Evolutionary conservation across 768 basidiomycete species (phyloP).

Genomic region (Agrocybe chaxingu): DNA sequence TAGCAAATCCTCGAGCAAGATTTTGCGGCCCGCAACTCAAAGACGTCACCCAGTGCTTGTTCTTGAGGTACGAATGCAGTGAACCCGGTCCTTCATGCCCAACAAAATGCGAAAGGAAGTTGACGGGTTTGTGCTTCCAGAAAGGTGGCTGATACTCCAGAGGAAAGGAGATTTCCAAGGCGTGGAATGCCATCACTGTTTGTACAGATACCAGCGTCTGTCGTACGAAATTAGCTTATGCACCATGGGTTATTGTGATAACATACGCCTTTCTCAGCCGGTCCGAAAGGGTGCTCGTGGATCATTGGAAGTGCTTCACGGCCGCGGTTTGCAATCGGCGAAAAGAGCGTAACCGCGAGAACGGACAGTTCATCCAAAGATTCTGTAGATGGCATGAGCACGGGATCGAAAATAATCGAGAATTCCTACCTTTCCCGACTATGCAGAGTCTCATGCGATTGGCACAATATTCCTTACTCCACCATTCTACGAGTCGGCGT

Average conservation of each 20-base stretch:
- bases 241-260: slow-evolving; percentile 9
- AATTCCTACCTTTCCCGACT: slow-evolving; percentile 65
- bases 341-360: slow-evolving; percentile 64
- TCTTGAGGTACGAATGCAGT: slow-evolving; percentile 85
- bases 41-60: slow-evolving; percentile 80
- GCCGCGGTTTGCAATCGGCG: slow-evolving; percentile 64
- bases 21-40: slow-evolving; percentile 68
- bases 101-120: slow-evolving; percentile 76
- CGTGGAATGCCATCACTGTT: slow-evolving; percentile 86
- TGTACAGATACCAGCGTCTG: slow-evolving; percentile 83
- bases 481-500: slow-evolving; percentile 81
- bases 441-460: slow-evolving; percentile 79
- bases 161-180: slow-evolving; percentile 79
- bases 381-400: slow-evolving; percentile 43
- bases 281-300: slow-evolving; percentile 73
- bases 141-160: slow-evolving; percentile 67
- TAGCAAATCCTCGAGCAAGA: slow-evolving; percentile 80
- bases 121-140: slow-evolving; percentile 76
- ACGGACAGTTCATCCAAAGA: slow-evolving; percentile 69
- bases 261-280: slow-evolving; percentile 68
- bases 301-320: slow-evolving; percentile 60
- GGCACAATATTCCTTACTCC: slow-evolving; percentile 78
- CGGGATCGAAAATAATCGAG: slow-evolving; percentile 1
- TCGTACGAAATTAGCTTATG: slow-evolving; percentile 16
- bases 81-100: slow-evolving; percentile 96